Evolutionary conservation across 179 eudicot species (phyloP).

Genomic region (Corrigiola litoralis): DNA sequence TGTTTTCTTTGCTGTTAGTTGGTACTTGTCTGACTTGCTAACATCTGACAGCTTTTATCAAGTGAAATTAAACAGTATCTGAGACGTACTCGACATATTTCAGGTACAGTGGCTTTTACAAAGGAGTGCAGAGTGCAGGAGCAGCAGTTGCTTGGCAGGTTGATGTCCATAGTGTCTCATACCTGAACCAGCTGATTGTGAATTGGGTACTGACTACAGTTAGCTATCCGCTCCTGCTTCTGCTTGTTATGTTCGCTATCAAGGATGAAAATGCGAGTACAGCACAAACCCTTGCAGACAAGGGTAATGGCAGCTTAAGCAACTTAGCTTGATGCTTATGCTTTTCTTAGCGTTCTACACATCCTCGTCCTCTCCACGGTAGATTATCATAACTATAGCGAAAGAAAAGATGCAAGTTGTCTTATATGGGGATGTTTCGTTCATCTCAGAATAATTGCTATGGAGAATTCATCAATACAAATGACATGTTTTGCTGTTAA

Average conservation of each 20-base stretch:
- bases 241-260: conserved; percentile 62
- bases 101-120: conserved; percentile 92
- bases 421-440: background rate
- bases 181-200: conserved; percentile 48
- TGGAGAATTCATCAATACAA: background rate
- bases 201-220: conserved; percentile 74
- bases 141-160: conserved; percentile 96
- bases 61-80: background rate
- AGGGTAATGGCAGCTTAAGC: conserved; percentile 20
- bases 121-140: conserved; percentile 97
- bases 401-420: background rate
- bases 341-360: background rate
- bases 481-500: background rate
- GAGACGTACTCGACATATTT: conserved; percentile 7
- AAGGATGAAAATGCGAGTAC: conserved; percentile 48
- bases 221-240: conserved; percentile 68
- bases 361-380: background rate
- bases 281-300: conserved; percentile 25
- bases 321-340: conserved; percentile 15
- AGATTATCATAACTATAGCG: background rate
- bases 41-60: too few species aligned
- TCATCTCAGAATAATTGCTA: background rate
- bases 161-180: conserved; percentile 65
- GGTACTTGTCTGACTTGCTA: background rate
- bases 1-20: background rate